phyloP scores from a whole-genome alignment of 163 green algal genomes.

The Trebouxia gelatinosa region DNA sequence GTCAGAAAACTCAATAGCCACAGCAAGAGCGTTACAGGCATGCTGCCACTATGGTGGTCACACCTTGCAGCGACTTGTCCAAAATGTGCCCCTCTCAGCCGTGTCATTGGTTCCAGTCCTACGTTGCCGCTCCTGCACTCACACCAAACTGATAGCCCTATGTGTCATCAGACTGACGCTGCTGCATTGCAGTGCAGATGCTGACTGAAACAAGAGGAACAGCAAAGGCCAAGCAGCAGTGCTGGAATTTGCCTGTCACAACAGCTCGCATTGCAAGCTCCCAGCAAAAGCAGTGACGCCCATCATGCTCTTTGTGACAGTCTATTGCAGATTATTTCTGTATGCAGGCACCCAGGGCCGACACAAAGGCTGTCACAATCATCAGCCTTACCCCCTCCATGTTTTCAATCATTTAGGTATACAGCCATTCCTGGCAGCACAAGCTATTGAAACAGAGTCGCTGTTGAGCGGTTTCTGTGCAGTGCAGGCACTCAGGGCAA shows the following conservation, averaged over 20 bases:
- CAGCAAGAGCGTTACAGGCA: no score
- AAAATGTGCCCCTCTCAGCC: no score
- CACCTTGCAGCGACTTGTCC: no score
- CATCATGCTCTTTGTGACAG: background rate
- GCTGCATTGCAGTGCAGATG: background rate
- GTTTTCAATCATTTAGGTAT: no score
- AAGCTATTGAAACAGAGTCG: background rate
- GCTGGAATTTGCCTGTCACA: slow-evolving; percentile 3
- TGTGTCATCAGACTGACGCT: background rate
- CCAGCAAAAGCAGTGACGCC: background rate
- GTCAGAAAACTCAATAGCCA: no score
- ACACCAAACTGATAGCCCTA: background rate
- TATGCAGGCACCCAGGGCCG: slow-evolving; percentile 16
- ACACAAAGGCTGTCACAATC: background rate
- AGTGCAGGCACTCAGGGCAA: slow-evolving; percentile 13
- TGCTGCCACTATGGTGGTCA: no score
- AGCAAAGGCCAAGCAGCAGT: background rate
- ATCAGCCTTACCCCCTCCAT: no score
- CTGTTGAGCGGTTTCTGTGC: background rate
- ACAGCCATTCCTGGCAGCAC: background rate
- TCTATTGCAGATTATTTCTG: slow-evolving; percentile 7
- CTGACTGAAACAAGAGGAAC: background rate
- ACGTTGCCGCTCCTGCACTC: no score
- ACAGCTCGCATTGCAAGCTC: background rate
- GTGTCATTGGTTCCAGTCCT: no score